phyloP scores from a whole-genome alignment of 78 protist species.

The Chrysochromulina parva region DNA sequence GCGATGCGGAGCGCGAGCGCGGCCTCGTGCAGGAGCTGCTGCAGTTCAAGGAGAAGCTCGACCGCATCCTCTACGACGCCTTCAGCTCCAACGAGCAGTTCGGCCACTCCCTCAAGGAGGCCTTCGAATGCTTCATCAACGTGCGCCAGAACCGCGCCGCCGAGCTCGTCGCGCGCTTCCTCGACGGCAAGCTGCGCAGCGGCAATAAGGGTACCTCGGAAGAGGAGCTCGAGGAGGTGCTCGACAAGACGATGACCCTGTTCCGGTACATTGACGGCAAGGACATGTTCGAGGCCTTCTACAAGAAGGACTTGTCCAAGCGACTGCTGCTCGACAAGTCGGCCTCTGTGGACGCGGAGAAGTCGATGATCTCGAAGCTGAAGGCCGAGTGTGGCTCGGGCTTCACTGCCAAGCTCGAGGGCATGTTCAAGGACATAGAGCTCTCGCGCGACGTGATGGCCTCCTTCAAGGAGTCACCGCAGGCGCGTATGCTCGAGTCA shows the following conservation, averaged over 20 bases:
- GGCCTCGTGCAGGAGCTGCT: conserved; percentile 58
- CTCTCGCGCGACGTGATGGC: conserved; percentile 53
- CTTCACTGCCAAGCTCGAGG: conserved; percentile 90
- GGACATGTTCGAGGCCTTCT: conserved; percentile 97
- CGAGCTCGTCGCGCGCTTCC: conserved; percentile 83
- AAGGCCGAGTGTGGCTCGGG: conserved; percentile 87
- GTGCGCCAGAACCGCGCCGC: conserved; percentile 71
- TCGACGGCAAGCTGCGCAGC: conserved; percentile 72
- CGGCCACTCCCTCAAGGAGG: conserved; percentile 62
- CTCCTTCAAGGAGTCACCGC: background rate
- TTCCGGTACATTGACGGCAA: conserved; percentile 85
- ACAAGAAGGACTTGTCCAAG: conserved; percentile 89
- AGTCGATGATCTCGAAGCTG: conserved; percentile 81
- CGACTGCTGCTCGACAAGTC: conserved; percentile 82
- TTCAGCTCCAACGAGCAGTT: conserved; percentile 57
- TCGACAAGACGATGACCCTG: conserved; percentile 67
- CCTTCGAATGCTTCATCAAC: conserved; percentile 83
- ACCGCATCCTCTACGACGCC: conserved; percentile 33
- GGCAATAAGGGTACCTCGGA: conserved; percentile 47
- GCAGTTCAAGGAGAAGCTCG: conserved; percentile 55
- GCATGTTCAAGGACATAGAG: conserved; percentile 94
- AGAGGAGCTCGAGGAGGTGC: conserved; percentile 53
- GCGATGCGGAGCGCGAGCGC: background rate
- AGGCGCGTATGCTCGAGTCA: background rate
- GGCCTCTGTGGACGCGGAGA: conserved; percentile 84